Conservation (phyloP, 306 rosid species). For the Leucaena leucocephala region DNA sequence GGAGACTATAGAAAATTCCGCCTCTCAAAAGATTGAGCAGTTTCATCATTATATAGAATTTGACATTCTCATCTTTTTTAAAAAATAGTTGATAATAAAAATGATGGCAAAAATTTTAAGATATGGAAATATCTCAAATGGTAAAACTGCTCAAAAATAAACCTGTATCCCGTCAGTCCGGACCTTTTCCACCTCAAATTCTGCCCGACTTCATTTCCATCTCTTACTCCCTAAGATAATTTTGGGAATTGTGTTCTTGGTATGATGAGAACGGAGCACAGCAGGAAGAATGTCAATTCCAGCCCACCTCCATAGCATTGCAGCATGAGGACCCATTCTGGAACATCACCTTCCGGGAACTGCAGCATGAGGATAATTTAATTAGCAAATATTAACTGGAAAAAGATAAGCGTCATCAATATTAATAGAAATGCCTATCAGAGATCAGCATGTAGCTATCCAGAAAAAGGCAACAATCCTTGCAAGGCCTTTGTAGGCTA, state of each 20-base stretch:
- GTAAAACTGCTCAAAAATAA: neutral
- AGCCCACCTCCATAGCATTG: conserved; percentile 98
- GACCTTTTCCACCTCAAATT: conserved; percentile 31
- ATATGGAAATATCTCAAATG: neutral
- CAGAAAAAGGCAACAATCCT: neutral
- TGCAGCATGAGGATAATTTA: conserved; percentile 41
- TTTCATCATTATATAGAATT: neutral
- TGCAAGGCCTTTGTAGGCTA: neutral
- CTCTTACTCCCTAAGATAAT: conserved; percentile 23
- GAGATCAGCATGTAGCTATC: neutral
- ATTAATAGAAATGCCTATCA: neutral
- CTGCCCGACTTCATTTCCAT: conserved; percentile 17
- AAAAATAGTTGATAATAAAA: neutral
- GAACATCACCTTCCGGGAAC: conserved; percentile 89
- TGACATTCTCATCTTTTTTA: neutral
- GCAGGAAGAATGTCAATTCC: conserved; percentile 90
- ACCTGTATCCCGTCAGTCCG: conserved; percentile 10
- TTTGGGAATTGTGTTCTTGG: conserved; percentile 34
- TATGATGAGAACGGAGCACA: conserved; percentile 52
- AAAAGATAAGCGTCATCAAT: neutral
- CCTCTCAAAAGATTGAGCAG: neutral
- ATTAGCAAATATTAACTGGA: conserved; percentile 12
- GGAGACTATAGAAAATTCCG: neutral
- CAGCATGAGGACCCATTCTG: conserved; percentile 97
- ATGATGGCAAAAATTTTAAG: neutral